These are phyloP conservation scores for Gentiana straminea DNA, from an alignment of 257 asterid genomes.

Conservation along the genomic window DNA sequence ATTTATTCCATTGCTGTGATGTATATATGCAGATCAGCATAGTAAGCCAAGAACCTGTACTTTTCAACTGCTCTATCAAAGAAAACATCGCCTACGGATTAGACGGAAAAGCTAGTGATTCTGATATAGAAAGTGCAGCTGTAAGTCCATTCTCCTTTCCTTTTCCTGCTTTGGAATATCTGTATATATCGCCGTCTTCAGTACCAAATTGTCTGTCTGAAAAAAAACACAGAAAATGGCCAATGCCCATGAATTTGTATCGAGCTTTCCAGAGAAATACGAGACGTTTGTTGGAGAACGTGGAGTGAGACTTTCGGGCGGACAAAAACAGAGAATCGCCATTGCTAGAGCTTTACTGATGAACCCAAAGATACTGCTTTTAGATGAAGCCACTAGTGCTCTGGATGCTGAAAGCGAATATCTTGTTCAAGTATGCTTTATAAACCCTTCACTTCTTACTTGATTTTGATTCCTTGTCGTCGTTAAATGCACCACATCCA, in stretches of 20 bases:
- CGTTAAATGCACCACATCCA: too few species aligned
- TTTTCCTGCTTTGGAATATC: background rate
- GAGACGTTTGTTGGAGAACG: constrained; percentile 76
- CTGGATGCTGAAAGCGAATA: constrained; percentile 86
- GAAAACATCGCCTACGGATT: constrained; percentile 86
- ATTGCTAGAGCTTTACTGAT: constrained; percentile 79
- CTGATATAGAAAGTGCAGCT: constrained; percentile 70
- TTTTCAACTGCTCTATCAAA: constrained; percentile 76
- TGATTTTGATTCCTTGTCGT: too few species aligned
- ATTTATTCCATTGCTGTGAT: background rate
- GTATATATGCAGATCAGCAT: constrained; percentile 69
- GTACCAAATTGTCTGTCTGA: background rate
- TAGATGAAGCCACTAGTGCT: constrained; percentile 87
- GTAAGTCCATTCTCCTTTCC: constrained; percentile 26
- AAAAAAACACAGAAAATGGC: constrained; percentile 77
- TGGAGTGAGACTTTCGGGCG: constrained; percentile 84
- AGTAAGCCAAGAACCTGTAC: constrained; percentile 88
- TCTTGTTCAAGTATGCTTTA: constrained; percentile 53
- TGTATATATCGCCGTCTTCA: background rate
- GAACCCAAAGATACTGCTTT: constrained; percentile 68
- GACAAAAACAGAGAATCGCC: constrained; percentile 87
- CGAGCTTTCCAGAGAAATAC: constrained; percentile 58
- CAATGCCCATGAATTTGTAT: constrained; percentile 72
- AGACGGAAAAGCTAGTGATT: constrained; percentile 56
- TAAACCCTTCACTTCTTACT: background rate